Evolutionary conservation across 2,329 filamentous ascomycete genomes (phyloP).

Genomic region (Scedosporium minutisporum): DNA sequence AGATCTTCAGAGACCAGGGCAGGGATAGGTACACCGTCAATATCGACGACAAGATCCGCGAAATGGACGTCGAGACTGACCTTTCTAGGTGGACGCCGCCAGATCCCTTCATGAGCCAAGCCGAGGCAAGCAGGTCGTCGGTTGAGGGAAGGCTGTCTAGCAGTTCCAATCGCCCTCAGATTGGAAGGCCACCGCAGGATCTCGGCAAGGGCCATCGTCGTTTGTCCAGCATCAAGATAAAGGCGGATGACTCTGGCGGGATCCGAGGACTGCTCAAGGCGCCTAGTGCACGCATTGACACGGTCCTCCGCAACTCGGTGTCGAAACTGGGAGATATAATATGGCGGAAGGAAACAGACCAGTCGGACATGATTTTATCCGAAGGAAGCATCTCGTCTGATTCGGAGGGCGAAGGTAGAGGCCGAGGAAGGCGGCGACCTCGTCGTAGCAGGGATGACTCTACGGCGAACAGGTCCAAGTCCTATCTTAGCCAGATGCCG

Average conservation of each 20-base stretch:
- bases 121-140: constrained; percentile 12
- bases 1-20: constrained; percentile 38
- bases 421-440: constrained; percentile 11
- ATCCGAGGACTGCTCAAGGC: constrained; percentile 66
- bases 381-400: constrained; percentile 37
- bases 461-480: neutral
- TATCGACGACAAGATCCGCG: constrained; percentile 3
- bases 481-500: constrained; percentile 4
- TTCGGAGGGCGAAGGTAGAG: constrained; percentile 33
- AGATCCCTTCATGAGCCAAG: neutral
- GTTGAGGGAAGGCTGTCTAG: constrained; percentile 21
- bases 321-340: constrained; percentile 47
- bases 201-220: constrained; percentile 34
- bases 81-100: neutral
- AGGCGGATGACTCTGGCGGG: constrained; percentile 21
- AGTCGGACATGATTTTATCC: constrained; percentile 19
- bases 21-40: neutral
- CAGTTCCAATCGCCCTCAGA: constrained; percentile 27
- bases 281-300: constrained; percentile 58
- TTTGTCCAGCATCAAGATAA: constrained; percentile 37
- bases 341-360: constrained; percentile 39
- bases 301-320: constrained; percentile 52
- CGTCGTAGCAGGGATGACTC: neutral
- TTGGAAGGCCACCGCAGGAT: constrained; percentile 30
- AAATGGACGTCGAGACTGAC: constrained; percentile 2